phyloP scores from a whole-genome alignment of 495 filamentous ascomycete genomes.

The Schizothecium vesticola region DNA sequence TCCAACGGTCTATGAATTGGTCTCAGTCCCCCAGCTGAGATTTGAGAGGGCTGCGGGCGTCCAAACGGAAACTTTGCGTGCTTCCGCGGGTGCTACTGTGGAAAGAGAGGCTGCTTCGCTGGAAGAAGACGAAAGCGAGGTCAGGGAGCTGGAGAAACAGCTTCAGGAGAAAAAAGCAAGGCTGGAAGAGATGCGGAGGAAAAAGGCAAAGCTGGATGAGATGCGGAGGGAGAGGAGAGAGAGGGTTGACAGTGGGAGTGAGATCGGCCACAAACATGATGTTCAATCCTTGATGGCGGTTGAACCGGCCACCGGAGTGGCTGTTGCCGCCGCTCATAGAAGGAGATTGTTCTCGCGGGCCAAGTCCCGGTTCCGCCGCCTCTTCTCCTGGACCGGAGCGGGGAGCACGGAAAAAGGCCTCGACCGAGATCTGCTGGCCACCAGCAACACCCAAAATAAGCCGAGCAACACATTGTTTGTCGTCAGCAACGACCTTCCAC shows the following conservation, averaged over 20 bases:
- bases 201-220: not conserved
- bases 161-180: not conserved
- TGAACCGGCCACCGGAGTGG: too few relatives aligned
- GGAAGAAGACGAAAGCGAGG: not conserved
- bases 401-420: not conserved
- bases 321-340: not conserved
- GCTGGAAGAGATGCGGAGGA: not conserved
- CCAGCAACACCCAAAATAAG: not conserved
- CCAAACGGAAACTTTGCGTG: not conserved
- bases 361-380: not conserved
- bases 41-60: not conserved
- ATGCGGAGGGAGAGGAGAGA: not conserved
- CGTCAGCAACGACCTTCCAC: not conserved
- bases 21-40: not conserved
- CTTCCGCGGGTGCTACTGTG: not conserved
- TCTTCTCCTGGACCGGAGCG: not conserved
- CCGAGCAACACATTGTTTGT: not conserved
- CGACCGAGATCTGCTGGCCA: not conserved
- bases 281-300: too few relatives aligned
- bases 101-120: not conserved
- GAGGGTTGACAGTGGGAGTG: too few relatives aligned
- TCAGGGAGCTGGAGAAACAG: not conserved
- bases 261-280: too few relatives aligned
- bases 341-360: not conserved
- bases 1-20: not conserved